Conservation (phyloP, 306 rosid species). For the Prinsepia uniflora region DNA sequence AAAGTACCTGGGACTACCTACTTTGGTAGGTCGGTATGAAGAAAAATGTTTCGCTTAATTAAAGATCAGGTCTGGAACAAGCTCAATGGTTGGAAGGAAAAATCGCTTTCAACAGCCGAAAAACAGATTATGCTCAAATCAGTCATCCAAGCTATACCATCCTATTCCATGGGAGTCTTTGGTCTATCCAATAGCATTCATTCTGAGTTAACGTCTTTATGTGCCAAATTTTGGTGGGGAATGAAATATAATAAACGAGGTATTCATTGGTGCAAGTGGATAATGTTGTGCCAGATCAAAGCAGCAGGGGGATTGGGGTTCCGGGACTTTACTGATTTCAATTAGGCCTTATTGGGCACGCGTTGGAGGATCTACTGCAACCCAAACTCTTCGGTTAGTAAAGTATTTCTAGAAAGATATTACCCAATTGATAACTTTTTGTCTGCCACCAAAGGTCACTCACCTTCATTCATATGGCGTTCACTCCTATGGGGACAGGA, state of each 20-base stretch:
- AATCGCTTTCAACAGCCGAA: not conserved
- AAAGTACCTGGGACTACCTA: not conserved
- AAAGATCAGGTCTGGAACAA: no score
- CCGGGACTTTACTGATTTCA: not conserved
- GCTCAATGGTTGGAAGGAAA: not conserved
- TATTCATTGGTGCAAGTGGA: no score
- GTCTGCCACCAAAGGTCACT: no score
- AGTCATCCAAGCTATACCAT: no score
- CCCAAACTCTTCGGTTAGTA: no score
- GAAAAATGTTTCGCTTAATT: not conserved
- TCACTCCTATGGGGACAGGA: no score
- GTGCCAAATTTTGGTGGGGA: not conserved
- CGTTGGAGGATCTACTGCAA: not conserved
- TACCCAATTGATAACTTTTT: not conserved
- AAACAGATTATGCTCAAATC: not conserved
- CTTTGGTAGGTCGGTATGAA: not conserved
- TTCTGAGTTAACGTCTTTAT: not conserved
- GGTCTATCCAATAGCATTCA: not conserved
- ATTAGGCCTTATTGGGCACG: not conserved
- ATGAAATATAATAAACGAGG: no score
- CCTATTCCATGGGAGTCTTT: not conserved
- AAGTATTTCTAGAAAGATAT: not conserved
- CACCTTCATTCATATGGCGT: no score
- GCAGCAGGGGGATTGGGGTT: not conserved
- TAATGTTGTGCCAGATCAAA: no score